Evolutionary conservation across 768 basidiomycete genomes (phyloP).

Genomic region (Termitomyces sp.): DNA sequence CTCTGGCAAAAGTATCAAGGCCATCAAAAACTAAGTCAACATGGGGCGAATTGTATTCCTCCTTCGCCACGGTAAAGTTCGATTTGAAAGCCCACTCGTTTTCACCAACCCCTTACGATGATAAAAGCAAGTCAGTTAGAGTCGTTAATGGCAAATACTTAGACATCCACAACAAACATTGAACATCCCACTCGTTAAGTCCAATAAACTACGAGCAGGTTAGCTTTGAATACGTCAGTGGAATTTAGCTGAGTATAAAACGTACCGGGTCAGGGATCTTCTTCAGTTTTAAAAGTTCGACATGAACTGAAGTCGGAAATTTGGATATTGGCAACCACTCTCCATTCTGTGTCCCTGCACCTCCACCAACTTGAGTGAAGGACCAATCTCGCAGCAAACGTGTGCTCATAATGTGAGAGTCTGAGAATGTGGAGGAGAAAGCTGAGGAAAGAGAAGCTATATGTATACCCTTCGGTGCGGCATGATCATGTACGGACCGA

Average conservation of each 20-base stretch:
- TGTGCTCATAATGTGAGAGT: slow-evolving; percentile 5
- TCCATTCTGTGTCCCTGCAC: slow-evolving; percentile 48
- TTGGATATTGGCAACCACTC: slow-evolving; percentile 63
- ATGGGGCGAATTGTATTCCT: slow-evolving; percentile 40
- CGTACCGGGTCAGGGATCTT: slow-evolving; percentile 82
- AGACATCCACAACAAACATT: slow-evolving; percentile 45
- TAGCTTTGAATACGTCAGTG: background rate
- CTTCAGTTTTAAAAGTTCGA: slow-evolving; percentile 68
- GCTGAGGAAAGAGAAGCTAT: slow-evolving; percentile 1
- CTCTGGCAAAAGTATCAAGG: slow-evolving; percentile 81
- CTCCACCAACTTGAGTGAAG: slow-evolving; percentile 65
- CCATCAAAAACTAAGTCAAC: slow-evolving; percentile 86
- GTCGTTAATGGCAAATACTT: background rate
- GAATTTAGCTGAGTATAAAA: slow-evolving; percentile 11
- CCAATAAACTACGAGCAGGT: slow-evolving; percentile 53
- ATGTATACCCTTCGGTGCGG: background rate
- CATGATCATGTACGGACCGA: background rate
- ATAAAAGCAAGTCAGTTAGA: background rate
- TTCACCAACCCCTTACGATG: slow-evolving; percentile 77
- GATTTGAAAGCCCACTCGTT: slow-evolving; percentile 81
- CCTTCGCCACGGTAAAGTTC: slow-evolving; percentile 45
- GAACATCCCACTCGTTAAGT: slow-evolving; percentile 84
- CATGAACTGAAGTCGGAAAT: slow-evolving; percentile 85
- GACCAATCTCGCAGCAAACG: slow-evolving; percentile 46
- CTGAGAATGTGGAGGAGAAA: background rate